Conservation (phyloP, 1,284 basidiomycete genomes). For the Ceratobasidium sp. region DNA sequence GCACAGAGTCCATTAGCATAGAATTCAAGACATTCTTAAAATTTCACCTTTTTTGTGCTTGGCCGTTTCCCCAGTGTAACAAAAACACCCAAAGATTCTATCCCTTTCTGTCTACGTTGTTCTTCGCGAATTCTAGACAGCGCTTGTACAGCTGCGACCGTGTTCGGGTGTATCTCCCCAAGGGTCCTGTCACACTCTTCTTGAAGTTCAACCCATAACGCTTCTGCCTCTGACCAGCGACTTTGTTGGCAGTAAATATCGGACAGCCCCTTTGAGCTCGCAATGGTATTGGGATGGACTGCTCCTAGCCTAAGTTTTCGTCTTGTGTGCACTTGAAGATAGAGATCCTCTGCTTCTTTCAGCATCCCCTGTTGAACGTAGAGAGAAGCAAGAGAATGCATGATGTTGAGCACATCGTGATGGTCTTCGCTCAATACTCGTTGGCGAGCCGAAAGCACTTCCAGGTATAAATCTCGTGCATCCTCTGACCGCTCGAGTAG, state of each 20-base stretch:
- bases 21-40: no score
- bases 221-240: not conserved
- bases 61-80: no score
- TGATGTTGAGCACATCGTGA: not conserved
- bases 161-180: not conserved
- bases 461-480: not conserved
- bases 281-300: not conserved
- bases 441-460: not conserved
- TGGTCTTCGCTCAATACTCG: not conserved
- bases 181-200: not conserved
- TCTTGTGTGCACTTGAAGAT: not conserved
- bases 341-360: conserved; percentile 5
- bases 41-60: no score
- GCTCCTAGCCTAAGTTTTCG: not conserved
- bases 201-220: not conserved
- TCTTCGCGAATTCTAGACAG: no score
- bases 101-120: no score
- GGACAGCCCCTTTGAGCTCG: not conserved
- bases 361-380: conserved; percentile 4
- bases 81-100: no score
- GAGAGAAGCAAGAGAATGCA: conserved; percentile 7
- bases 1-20: no score
- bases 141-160: not conserved
- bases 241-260: conserved; percentile 1
- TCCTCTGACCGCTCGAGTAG: not conserved